Base-by-base conservation (phyloP, 768 basidiomycete genomes). In the Boletus barrowsii region DNA sequence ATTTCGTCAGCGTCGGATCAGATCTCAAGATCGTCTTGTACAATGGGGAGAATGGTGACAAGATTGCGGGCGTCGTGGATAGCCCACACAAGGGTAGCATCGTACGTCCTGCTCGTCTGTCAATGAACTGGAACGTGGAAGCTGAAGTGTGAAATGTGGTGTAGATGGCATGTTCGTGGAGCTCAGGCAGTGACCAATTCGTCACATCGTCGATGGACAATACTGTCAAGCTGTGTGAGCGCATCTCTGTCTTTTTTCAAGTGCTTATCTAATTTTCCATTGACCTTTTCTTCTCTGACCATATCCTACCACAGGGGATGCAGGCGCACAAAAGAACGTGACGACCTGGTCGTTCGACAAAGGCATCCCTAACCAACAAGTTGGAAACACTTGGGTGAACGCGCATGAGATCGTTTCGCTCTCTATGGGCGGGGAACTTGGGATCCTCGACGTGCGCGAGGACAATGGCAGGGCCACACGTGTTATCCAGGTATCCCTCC, bases 21-120 rank as follows among this genome's bases (percentile, higher is more conserved):
- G 96, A 98, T 68, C 80, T 78, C 30, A 96, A 88, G 74, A 72
- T 90, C 20, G 90, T 97, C 75, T 63, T 98, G 13, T 96, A 95
- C 67, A 91, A 95, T 53, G 96, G 96, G 26, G 88, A 89, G 69
- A 86, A 83, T 2, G 95, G 94, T 1, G 90, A 96, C 26, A 84
- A 83, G 4, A 58, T 87, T 20, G 79, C 76, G 17, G 90, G 92
- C 61, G 65, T 94, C 47, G 78, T 79, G 13, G 85, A 87, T 51
- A 79, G 67, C 57, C 79, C 82, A 4, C 90, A 93, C 68, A 84
- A 81, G 64, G 90, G 90, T 42, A 85, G 79, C 60, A 83, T 90
- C 52, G 90, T 91, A 68, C 61, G 88, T 79, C 15, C 49, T 24
- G 14, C 10, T 51, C 14, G 7, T 49, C 15, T 42, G 32, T 36